Base-by-base conservation (phyloP, 1,139 yeast genomes). In the Arxiozyma slooffiae region DNA sequence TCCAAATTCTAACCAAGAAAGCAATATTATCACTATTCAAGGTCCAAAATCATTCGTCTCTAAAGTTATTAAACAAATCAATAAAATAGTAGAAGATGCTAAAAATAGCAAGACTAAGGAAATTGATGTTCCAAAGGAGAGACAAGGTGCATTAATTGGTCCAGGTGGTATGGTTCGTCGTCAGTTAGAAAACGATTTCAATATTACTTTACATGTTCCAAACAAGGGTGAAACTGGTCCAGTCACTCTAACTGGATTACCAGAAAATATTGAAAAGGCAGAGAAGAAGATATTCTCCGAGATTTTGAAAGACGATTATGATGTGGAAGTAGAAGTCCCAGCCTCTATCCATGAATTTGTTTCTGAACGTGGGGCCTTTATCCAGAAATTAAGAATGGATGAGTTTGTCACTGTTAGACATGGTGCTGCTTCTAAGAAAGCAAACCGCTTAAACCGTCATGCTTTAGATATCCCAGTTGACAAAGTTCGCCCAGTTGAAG, bases 41-140 rank as follows among this genome's bases (percentile, higher is more conserved):
- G 99, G 98, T 62, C 84, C 89, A 63, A 81, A 82, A 67, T 69
- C 70, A 47, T 76, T 88, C 55, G 97, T 92, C 47, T 78, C 79
- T 43, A 80, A 81, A 60, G 80, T 90, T 51, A 73, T 85, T 55
- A 75, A 74, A 51, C 82, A 79, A 64, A 76, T 94, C 60, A 74
- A 81, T 55, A 75, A 74, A 50, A 73, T 90, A 53, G 84, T 89
- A 38, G 77, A 72, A 20, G 81, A 79, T 39, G 79, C 80, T 56
- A 88, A 87, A 65, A 80, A 81, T 52, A 74, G 81, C 49, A 73
- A 81, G 38, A 72, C 76, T 44, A 83, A 76, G 55, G 75, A 74
- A 37, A 64, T 81, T 50, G 81, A 77, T 9, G 76, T 92, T 59
- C 78, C 94, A 43, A 80, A 81, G 66, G 85, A 82, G 52, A 84